Evolutionary conservation across 225 moss, liverwort and hornwort species (phyloP), one percentile per base, ranked within the genome.

Genomic region (Thuidium tamariscinum): DNA sequence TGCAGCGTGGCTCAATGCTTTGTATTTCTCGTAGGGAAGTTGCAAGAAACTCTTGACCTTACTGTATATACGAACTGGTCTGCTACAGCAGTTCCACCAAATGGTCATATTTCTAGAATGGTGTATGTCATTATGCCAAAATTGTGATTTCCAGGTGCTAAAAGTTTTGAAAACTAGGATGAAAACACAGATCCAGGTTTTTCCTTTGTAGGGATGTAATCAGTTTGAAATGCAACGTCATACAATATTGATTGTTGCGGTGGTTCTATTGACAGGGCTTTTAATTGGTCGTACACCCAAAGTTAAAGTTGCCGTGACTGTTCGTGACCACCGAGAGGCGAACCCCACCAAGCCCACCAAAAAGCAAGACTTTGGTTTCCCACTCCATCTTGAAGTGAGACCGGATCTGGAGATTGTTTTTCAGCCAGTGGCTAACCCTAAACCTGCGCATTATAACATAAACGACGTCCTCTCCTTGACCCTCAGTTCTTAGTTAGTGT

Each of bases 391-490:
- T 11, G 88, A 92, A 74, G 92, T 92, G 88, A 91, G 91, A 86
- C 92, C 93, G 34, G 93, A 94, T 80, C 46, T 91, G 85, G 85
- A 88, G 87, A 87, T 94, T 42, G 89, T 90, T 29, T 94, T 94
- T 49, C 93, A 94, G 83, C 92, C 93, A 61, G 93, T 91, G 54
- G 93, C 92, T 22, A 88, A 87, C 51, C 91, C 92, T 44, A 83
- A 86, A 85, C 56, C 88, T 81, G 81, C 77, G 61, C 93, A 81
- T 37, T 94, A 89, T 70, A 91, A 91, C 54, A 30, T 92, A n/a
- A 92, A 91, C 88, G 92, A 92, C 81, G 89, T 94, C 55, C 88
- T 92, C 41, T 91, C 93, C 56, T 86, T 94, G 65, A 91, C 93
- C 68, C 93, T 92, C 79, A 94, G 93, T 77, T 67, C 91, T 34